Percentiles rank a stretch among this genome's conserved stretches.
Evolutionary conservation across 306 rosid species (phyloP).

Genomic region (Myrica gale): DNA sequence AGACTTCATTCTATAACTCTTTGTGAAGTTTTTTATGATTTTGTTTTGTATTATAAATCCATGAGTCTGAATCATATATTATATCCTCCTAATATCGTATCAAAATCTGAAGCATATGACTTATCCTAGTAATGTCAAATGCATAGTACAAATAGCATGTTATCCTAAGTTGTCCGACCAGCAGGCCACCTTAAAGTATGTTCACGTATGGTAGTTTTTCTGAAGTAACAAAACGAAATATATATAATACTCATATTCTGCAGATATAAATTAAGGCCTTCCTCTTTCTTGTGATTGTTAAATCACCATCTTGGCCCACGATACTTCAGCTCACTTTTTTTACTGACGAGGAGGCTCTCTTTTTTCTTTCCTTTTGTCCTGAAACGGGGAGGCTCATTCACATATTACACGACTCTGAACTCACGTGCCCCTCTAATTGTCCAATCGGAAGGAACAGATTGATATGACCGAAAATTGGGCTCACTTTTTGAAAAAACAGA

Average conservation of each 20-base stretch:
- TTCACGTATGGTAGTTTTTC: neutral
- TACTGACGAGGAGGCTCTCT: too few relatives aligned
- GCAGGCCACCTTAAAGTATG: neutral
- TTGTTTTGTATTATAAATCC: too few relatives aligned
- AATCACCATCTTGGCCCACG: constrained; percentile 27
- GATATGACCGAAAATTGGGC: constrained; percentile 29
- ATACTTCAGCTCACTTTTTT: neutral
- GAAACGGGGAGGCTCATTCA: too few relatives aligned
- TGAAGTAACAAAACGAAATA: too few relatives aligned
- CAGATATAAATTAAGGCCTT: neutral
- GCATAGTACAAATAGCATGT: neutral
- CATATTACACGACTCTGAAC: constrained; percentile 1
- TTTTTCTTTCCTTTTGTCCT: too few relatives aligned
- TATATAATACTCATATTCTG: constrained; percentile 5
- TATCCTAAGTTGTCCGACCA: neutral
- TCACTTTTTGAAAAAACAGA: constrained; percentile 14
- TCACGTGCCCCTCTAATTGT: neutral
- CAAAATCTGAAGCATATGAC: too few relatives aligned
- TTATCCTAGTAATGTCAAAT: neutral
- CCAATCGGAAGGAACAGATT: constrained; percentile 23
- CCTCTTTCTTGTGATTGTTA: constrained; percentile 8
- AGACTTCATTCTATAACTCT: too few relatives aligned
- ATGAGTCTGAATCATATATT: too few relatives aligned
- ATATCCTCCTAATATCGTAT: too few relatives aligned
- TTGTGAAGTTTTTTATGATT: too few relatives aligned